Percentiles rank a stretch among this genome's conserved stretches.
These are phyloP conservation scores for Thozetella sp. DNA, from an alignment of 495 filamentous ascomycete genomes.

Conservation along the genomic window DNA sequence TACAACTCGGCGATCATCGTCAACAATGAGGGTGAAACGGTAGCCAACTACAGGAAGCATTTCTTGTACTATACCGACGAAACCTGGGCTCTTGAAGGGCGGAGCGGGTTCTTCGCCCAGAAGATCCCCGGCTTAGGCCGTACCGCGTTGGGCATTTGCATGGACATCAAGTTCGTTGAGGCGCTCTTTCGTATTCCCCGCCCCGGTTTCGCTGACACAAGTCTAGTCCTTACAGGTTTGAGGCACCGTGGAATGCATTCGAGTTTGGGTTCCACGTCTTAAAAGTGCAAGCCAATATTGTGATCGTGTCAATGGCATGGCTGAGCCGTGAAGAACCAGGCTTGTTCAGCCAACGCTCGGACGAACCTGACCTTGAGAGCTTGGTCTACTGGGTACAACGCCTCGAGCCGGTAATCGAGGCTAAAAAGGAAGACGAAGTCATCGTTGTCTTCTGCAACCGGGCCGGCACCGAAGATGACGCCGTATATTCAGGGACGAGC, in stretches of 20 bases:
- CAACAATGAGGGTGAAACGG: constrained; percentile 65
- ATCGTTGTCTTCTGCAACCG: constrained; percentile 87
- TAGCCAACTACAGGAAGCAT: constrained; percentile 85
- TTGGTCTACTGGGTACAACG: constrained; percentile 90
- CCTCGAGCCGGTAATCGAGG: constrained; percentile 70
- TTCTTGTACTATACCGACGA: constrained; percentile 78
- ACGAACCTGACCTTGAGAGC: constrained; percentile 76
- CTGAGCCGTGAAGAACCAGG: constrained; percentile 58
- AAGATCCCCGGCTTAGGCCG: constrained; percentile 52
- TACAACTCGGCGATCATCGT: constrained; percentile 89
- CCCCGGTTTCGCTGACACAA: neutral
- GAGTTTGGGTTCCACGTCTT: constrained; percentile 84
- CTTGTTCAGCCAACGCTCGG: constrained; percentile 37
- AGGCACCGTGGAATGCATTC: constrained; percentile 74
- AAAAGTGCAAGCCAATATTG: constrained; percentile 63
- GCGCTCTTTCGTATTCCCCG: neutral
- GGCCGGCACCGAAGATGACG: constrained; percentile 67
- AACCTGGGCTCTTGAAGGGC: constrained; percentile 78
- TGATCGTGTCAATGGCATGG: constrained; percentile 91
- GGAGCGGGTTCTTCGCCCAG: constrained; percentile 58
- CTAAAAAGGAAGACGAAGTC: constrained; percentile 59
- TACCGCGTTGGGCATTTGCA: constrained; percentile 81
- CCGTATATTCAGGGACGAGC: constrained; percentile 84
- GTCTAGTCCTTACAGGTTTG: constrained; percentile 53
- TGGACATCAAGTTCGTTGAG: constrained; percentile 63